Percentiles rank a stretch among this genome's conserved stretches.
phyloP scores from a whole-genome alignment of 2,329 filamentous ascomycete genomes.

The Trichoderma koningii region DNA sequence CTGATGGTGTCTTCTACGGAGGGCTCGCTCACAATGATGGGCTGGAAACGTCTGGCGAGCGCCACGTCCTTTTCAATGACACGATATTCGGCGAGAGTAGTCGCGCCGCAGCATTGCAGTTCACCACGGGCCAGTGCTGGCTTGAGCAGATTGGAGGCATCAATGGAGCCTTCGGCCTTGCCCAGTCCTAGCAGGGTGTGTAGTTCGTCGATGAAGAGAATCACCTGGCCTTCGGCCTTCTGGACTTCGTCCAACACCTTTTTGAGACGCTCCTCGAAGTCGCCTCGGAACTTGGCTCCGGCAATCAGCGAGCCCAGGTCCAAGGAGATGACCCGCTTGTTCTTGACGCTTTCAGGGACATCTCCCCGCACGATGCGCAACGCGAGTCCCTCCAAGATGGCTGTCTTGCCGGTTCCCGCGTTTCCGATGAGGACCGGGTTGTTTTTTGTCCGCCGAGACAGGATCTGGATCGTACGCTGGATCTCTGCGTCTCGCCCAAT shows the following conservation, averaged over 20 bases:
- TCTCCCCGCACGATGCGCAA: conserved; percentile 88
- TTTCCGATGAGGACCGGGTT: conserved; percentile 93
- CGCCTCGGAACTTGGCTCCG: conserved; percentile 91
- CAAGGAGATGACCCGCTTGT: conserved; percentile 84
- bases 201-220: conserved; percentile 93
- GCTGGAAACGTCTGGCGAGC: conserved; percentile 88
- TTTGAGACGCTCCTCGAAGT: conserved; percentile 94
- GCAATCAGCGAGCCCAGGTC: conserved; percentile 93
- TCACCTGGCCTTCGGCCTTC: conserved; percentile 83
- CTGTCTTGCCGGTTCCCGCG: conserved; percentile 91
- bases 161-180: conserved; percentile 94
- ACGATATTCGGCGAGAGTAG: conserved; percentile 88
- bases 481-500: conserved; percentile 93
- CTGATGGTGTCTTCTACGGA: conserved; percentile 91
- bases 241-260: conserved; percentile 88
- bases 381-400: conserved; percentile 86
- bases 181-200: conserved; percentile 90
- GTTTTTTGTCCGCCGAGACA: conserved; percentile 92
- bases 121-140: conserved; percentile 91
- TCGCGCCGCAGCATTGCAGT: conserved; percentile 92
- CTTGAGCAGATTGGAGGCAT: conserved; percentile 93
- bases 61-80: conserved; percentile 96
- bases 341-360: conserved; percentile 93
- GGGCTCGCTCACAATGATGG: conserved; percentile 90
- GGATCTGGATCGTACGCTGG: conserved; percentile 88